A percentile compares a stretch with the other conserved stretches of the same genome.
phyloP scores from a whole-genome alignment of 2,329 filamentous ascomycete genomes.

The Apiospora arundinis region DNA sequence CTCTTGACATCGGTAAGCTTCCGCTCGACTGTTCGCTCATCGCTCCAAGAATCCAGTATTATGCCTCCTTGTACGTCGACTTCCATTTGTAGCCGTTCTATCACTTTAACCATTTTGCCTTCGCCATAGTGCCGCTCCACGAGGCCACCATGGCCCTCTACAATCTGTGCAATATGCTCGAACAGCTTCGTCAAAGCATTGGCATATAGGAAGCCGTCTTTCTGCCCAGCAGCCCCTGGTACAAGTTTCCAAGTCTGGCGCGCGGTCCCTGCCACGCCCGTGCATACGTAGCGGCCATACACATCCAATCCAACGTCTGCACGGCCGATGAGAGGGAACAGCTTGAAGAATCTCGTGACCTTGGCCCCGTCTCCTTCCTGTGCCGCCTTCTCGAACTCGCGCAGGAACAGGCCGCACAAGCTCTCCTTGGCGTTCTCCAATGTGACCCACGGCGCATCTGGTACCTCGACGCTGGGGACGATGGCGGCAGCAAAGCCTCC shows the following conservation, averaged over 20 bases:
- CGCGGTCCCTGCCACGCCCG: conserved; percentile 86
- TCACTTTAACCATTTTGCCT: conserved; percentile 93
- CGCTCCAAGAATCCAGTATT: conserved; percentile 92
- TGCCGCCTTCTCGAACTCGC: conserved; percentile 94
- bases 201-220: conserved; percentile 89
- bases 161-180: conserved; percentile 96
- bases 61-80: conserved; percentile 97
- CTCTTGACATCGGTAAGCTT: conserved; percentile 95
- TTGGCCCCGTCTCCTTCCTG: conserved; percentile 85
- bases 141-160: conserved; percentile 87
- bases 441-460: conserved; percentile 86
- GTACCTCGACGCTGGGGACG: conserved; percentile 94
- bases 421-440: conserved; percentile 88
- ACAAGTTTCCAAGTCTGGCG: conserved; percentile 79
- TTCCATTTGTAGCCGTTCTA: conserved; percentile 90
- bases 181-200: conserved; percentile 91
- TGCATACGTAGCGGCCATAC: conserved; percentile 94
- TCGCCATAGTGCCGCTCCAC: conserved; percentile 93
- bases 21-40: conserved; percentile 84
- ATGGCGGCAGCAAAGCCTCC: conserved; percentile 90
- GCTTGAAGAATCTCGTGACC: conserved; percentile 96
- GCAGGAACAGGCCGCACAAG: conserved; percentile 85
- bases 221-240: conserved; percentile 62
- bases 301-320: conserved; percentile 91
- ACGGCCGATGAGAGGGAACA: conserved; percentile 92